phyloP scores from a whole-genome alignment of 345 rosid genomes.

The Lumnitzera littorea region DNA sequence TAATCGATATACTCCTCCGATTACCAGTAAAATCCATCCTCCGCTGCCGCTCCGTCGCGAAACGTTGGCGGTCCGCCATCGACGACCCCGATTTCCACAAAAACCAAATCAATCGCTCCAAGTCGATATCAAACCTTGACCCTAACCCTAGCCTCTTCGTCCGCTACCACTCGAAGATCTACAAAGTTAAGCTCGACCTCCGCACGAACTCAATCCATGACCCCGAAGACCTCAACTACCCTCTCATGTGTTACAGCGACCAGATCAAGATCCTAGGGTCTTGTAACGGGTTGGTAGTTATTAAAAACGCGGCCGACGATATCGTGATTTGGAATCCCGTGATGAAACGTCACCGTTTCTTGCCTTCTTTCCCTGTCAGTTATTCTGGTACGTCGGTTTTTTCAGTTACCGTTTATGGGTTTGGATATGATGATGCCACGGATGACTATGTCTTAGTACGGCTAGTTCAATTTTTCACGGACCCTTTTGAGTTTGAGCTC shows the following conservation, averaged over 20 bases:
- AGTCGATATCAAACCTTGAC: background rate
- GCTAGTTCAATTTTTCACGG: conserved; percentile 20
- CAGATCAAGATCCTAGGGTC: conserved; percentile 31
- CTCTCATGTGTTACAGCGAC: conserved; percentile 17
- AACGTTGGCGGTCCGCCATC: conserved; percentile 15
- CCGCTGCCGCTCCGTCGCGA: conserved; percentile 31
- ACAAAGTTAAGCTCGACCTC: conserved; percentile 19
- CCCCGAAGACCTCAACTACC: conserved; percentile 14
- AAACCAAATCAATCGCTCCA: conserved; percentile 22
- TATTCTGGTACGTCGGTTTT: conserved; percentile 11
- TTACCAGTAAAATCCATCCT: conserved; percentile 24
- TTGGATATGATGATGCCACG: conserved; percentile 23
- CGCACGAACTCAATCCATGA: background rate
- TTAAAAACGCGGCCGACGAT: conserved; percentile 23
- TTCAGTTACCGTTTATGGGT: conserved; percentile 28
- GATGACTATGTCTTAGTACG: conserved; percentile 34
- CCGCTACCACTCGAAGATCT: conserved; percentile 12
- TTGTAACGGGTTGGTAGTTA: conserved; percentile 31
- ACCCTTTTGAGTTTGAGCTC: conserved; percentile 19
- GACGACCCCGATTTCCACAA: conserved; percentile 17
- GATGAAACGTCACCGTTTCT: conserved; percentile 14
- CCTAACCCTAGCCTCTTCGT: conserved; percentile 24
- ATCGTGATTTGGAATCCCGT: conserved; percentile 29
- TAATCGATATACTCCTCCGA: conserved; percentile 13
- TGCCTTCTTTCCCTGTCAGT: conserved; percentile 14